phyloP scores from a whole-genome alignment of 805 yeast species.

The Lachancea nothofagi region DNA sequence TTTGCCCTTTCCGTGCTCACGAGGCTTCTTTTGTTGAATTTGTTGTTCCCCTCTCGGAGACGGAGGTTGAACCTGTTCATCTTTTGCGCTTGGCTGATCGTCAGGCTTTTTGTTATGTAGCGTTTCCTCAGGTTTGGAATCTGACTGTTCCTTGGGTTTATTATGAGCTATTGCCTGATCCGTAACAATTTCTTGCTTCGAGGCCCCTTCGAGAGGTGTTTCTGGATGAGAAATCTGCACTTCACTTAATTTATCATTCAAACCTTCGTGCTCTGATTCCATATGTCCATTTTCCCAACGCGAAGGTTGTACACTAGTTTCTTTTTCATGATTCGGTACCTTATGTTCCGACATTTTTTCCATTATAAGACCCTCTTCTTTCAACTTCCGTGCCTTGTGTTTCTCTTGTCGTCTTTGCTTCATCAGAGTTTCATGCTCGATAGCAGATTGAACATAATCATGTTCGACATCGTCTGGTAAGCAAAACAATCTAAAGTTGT shows the following conservation, averaged over 20 bases:
- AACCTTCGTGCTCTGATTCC: too few species aligned
- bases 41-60: not conserved
- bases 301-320: not conserved
- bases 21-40: slow-evolving; percentile 1
- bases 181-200: too few species aligned
- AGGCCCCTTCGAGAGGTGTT: too few species aligned
- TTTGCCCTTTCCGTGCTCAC: slow-evolving; percentile 28
- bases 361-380: not conserved
- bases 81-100: too few species aligned
- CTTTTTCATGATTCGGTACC: not conserved
- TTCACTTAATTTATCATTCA: too few species aligned
- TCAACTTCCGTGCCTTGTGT: slow-evolving; percentile 9
- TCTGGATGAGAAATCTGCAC: too few species aligned
- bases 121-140: too few species aligned
- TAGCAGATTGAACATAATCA: slow-evolving; percentile 67
- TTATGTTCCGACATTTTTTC: not conserved
- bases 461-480: slow-evolving; percentile 69
- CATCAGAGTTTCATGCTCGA: slow-evolving; percentile 60
- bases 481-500: slow-evolving; percentile 61
- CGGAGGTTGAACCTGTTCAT: too few species aligned
- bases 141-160: too few species aligned
- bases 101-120: too few species aligned
- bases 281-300: too few species aligned
- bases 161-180: too few species aligned
- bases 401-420: slow-evolving; percentile 38